A percentile compares a stretch with the other conserved stretches of the same genome.
phyloP scores from a whole-genome alignment of 306 rosid genomes.

The Erythrophleum fordii region DNA sequence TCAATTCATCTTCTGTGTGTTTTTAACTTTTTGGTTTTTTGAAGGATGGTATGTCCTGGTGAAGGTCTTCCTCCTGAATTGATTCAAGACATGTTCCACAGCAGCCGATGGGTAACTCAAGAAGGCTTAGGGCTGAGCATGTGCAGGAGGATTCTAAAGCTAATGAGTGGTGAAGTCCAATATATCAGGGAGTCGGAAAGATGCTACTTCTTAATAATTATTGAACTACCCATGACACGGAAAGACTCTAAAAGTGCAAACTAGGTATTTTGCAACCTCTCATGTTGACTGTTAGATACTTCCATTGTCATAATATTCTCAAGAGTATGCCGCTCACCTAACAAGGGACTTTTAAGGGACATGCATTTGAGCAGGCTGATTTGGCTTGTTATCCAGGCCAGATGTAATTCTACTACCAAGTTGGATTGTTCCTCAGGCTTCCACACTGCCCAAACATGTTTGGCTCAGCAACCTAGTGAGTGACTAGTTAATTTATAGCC shows the following conservation, averaged over 20 bases:
- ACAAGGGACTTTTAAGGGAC: conserved; percentile 38
- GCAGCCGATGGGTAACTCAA: conserved; percentile 77
- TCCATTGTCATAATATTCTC: conserved; percentile 1
- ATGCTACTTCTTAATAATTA: conserved; percentile 75
- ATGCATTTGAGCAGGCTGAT: conserved; percentile 41
- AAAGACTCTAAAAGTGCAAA: conserved; percentile 44
- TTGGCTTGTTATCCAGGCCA: conserved; percentile 32
- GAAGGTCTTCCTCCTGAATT: conserved; percentile 92
- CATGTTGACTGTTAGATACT: conserved; percentile 44
- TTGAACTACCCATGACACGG: conserved; percentile 80
- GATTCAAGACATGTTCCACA: conserved; percentile 95
- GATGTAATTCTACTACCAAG: conserved; percentile 40
- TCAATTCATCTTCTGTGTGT: not conserved
- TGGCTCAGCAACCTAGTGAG: conserved; percentile 34
- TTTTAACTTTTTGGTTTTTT: conserved; percentile 5
- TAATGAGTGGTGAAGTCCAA: conserved; percentile 91
- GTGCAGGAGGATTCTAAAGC: conserved; percentile 90
- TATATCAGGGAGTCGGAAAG: conserved; percentile 94
- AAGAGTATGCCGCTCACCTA: conserved; percentile 30
- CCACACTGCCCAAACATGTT: conserved; percentile 43
- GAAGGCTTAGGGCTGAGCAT: conserved; percentile 96
- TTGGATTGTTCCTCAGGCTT: conserved; percentile 40
- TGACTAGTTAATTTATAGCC: conserved; percentile 39
- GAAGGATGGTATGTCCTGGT: conserved; percentile 96
- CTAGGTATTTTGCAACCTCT: conserved; percentile 42